Conservation (phyloP, 164 flowering plant genomes). For the Kalanchoe fedtschenkoi region DNA sequence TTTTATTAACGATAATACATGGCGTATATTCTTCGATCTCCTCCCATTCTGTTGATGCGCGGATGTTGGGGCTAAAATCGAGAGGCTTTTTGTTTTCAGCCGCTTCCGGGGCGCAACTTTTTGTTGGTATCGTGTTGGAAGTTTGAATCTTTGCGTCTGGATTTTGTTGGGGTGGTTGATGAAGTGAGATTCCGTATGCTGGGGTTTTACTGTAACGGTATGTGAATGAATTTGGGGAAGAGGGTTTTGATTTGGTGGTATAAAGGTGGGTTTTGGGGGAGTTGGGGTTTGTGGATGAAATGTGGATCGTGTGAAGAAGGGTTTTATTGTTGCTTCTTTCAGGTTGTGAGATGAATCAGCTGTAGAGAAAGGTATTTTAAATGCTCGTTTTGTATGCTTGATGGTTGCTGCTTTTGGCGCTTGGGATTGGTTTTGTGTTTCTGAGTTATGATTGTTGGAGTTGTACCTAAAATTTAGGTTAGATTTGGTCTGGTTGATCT, state of each 20-base stretch:
- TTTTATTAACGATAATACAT: neutral
- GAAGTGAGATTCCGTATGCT: neutral
- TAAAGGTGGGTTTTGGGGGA: neutral
- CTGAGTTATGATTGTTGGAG: neutral
- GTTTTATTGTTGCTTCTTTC: neutral
- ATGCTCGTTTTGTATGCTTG: neutral
- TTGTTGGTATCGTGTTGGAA: neutral
- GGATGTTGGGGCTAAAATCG: conserved; percentile 5
- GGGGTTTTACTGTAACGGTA: neutral
- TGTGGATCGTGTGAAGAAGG: neutral
- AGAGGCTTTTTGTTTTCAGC: neutral
- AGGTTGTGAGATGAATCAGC: neutral
- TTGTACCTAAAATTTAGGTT: neutral
- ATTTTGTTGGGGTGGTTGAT: conserved; percentile 4
- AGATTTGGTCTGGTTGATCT: neutral
- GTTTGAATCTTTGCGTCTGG: too few species aligned
- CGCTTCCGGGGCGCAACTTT: neutral
- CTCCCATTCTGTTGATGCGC: neutral
- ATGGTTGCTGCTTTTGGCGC: neutral
- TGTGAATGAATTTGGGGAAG: neutral
- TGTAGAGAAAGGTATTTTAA: neutral
- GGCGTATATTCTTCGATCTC: neutral
- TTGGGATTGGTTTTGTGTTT: neutral
- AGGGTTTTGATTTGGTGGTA: conserved; percentile 1
- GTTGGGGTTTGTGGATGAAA: neutral